Conservation (phyloP, 1,139 yeast genomes). For the Sugiyamaella novakii region DNA sequence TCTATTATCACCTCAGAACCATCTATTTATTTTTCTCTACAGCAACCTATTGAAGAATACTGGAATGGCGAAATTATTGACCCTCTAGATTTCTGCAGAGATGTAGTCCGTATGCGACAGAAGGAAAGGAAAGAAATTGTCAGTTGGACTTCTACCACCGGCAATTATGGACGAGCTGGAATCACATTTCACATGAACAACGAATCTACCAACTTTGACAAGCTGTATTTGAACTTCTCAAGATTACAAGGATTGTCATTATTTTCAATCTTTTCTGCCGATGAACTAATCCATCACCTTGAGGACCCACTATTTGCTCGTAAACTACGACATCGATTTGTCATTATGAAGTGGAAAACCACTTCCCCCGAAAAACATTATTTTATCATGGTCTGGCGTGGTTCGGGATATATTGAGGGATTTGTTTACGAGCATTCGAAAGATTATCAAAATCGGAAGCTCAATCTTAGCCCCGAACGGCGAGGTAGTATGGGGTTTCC, state of each 20-base stretch:
- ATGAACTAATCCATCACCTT: constrained; percentile 10
- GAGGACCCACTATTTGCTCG: constrained; percentile 13
- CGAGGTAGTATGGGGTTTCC: constrained; percentile 18
- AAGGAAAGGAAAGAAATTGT: constrained; percentile 7
- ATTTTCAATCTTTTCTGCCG: constrained; percentile 14
- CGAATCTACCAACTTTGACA: constrained; percentile 3
- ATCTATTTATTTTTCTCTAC: constrained; percentile 10
- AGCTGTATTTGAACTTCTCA: constrained; percentile 14
- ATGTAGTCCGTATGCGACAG: constrained; percentile 8
- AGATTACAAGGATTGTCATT: constrained; percentile 11
- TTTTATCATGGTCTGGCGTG: constrained; percentile 16
- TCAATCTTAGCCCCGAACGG: constrained; percentile 11
- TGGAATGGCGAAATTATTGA: constrained; percentile 16
- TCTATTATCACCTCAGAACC: constrained; percentile 12
- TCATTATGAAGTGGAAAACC: constrained; percentile 17
- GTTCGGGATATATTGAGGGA: constrained; percentile 16
- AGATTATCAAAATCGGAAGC: constrained; percentile 14
- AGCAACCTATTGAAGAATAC: constrained; percentile 8
- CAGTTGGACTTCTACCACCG: neutral
- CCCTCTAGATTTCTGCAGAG: constrained; percentile 8
- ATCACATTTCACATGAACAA: constrained; percentile 2
- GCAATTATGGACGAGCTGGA: neutral
- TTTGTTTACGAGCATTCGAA: constrained; percentile 14
- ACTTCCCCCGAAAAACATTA: constrained; percentile 6
- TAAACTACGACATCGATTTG: constrained; percentile 15